Base-by-base conservation (phyloP, 495 filamentous ascomycete species). In the Cladorrhinum samala region DNA sequence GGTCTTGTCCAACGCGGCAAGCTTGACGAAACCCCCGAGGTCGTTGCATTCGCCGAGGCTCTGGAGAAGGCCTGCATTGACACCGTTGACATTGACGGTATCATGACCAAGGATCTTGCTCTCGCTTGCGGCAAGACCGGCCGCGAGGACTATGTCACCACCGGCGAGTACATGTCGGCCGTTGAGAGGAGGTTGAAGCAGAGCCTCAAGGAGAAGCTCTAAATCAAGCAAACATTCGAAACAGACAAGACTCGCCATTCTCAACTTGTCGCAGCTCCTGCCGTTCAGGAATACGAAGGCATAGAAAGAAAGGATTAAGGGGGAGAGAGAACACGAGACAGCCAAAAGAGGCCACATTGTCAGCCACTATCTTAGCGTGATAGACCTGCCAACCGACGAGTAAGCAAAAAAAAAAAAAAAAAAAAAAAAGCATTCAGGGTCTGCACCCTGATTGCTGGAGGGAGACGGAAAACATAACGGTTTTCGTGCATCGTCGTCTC, bases 81-180 rank as follows among this genome's bases (percentile, higher is more conserved):
- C 64, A 88, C 90, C 19, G 93, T 98, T 54, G 88, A 96, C 68
- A 71, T 88, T 40, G 90, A 96, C 61, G 88, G 88, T 45, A 87
- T 96, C 74, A 98, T 97, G 93, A 98, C 93, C 64, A 98, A 98
- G 83, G 93, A 98, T 72, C 69, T 98, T 58, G 92, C 92, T 16
- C 80, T 98, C 25, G 84, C 90, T 24, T 91, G 89, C 66, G 93
- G 93, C 60, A 87, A 87, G 78, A 88, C 84, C 54, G 85, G 81
- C 40, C 80, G 88, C 43, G 80, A 79, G 65, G 83, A 86, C 55
- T 96, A 89, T 75, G 93, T 92, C 41, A 95, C 89, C 13, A 98
- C 93, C 49, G 77, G 70, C 54, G 88, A 90, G 73, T 96, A 95
- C 75, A 67, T 96, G 70, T 78, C 84, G 61, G 91, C 91, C 9